Evolutionary conservation across 1,139 yeast genomes (phyloP).

Genomic region (Saccharomyces pastorianus): DNA sequence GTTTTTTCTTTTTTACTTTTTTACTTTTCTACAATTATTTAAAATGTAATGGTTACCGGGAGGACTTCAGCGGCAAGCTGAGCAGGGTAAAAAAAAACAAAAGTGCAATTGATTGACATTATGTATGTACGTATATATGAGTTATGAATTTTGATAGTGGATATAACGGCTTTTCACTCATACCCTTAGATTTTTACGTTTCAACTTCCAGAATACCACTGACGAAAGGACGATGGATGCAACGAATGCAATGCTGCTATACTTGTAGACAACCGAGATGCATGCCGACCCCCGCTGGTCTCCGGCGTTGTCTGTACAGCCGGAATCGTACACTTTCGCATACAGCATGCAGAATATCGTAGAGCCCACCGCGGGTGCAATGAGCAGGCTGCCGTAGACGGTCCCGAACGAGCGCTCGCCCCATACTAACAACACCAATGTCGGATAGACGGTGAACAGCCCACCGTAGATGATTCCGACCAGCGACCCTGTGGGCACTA

Average conservation of each 20-base stretch:
- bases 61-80: no score
- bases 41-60: background rate
- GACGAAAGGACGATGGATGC: constrained; percentile 9
- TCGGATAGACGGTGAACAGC: constrained; percentile 75
- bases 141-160: background rate
- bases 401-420: constrained; percentile 87
- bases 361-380: constrained; percentile 87
- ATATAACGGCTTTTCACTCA: background rate
- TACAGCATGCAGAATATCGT: constrained; percentile 61
- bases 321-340: constrained; percentile 54
- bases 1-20: constrained; percentile 24
- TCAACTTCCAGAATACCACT: constrained; percentile 6
- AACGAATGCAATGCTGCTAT: constrained; percentile 9
- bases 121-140: background rate
- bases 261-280: constrained; percentile 16
- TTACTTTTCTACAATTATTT: constrained; percentile 7
- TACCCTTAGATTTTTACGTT: background rate
- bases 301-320: constrained; percentile 15
- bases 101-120: background rate
- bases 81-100: background rate
- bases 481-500: constrained; percentile 41
- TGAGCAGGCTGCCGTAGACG: constrained; percentile 85
- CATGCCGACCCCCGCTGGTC: constrained; percentile 10
- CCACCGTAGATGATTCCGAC: constrained; percentile 79
- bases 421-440: constrained; percentile 76